Evolutionary conservation across 306 rosid species (phyloP), one percentile per base, ranked within the genome.

Genomic region (Acacia acuminata): DNA sequence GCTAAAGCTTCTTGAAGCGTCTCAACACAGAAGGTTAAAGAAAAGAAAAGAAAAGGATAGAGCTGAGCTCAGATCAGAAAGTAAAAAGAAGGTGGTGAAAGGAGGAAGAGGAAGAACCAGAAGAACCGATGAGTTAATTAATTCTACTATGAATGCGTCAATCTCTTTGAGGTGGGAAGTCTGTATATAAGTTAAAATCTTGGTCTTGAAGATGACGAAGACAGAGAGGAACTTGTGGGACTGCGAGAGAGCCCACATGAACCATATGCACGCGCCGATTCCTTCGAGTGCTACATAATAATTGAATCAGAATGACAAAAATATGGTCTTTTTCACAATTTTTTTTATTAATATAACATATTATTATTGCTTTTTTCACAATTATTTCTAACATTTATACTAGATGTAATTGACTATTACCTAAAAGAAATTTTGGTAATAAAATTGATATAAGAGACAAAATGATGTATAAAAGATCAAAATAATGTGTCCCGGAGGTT

Each of bases 1-100:
- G 87, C 61, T 77, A 80, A 71, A 86, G 87, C 79, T 85, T 82
- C 83, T 74, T 77, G 76, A 80, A 85, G 86, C 85, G 65, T 79
- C 84, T 69, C 82, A 78, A 65, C 87, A 83, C 79, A 82, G 83
- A 75, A 63, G 80, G 40, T 78, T 78, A 70, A 43, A n/a, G 27
- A 17, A 16, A 53, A n/a, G 27, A 17, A 16, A 53, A 55, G 36
- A 51, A 16, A 53, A 72, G 45, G 82, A 60, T 34, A 25, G 72
- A 73, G 84, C 24, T 56, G 64, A 56, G 4, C 25, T 75, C 44
- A 66, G 81, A 43, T 74, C 77, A 80, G 83, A 87, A 83, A 75
- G 82, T 70, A 48, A 79, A 3, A 53, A 53, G 61, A 53, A 75
- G 86, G 3, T 58, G 83, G 82, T 80, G 87, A 19, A 53, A 53